Evolutionary conservation across 345 rosid species (phyloP).

Genomic region (Eucalyptus pumila): DNA sequence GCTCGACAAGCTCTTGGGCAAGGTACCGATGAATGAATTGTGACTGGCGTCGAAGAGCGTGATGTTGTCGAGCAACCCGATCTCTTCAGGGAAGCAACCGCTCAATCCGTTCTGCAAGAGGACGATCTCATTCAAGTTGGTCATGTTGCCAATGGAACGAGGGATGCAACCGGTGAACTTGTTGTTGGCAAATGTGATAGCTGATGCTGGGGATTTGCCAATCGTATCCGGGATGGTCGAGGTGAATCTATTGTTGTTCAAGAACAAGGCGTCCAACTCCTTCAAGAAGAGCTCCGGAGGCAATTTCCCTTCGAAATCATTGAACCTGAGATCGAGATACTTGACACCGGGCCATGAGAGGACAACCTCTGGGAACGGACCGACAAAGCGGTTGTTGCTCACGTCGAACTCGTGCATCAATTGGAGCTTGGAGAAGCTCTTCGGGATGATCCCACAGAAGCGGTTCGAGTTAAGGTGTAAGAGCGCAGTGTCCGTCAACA

Average conservation of each 20-base stretch:
- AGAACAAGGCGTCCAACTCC: slow-evolving; percentile 52
- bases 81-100: slow-evolving; percentile 69
- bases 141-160: slow-evolving; percentile 46
- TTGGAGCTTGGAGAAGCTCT: slow-evolving; percentile 26
- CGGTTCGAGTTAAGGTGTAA: slow-evolving; percentile 71
- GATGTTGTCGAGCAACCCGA: slow-evolving; percentile 34
- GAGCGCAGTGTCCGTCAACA: slow-evolving; percentile 44
- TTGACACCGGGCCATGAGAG: slow-evolving; percentile 41
- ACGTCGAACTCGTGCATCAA: slow-evolving; percentile 71
- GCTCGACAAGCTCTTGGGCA: slow-evolving; percentile 22
- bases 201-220: slow-evolving; percentile 45
- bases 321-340: slow-evolving; percentile 56
- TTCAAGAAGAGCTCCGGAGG: slow-evolving; percentile 39
- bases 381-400: slow-evolving; percentile 80
- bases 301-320: slow-evolving; percentile 62
- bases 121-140: slow-evolving; percentile 45
- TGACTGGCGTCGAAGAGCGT: slow-evolving; percentile 47
- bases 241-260: slow-evolving; percentile 71
- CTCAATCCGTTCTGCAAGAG: slow-evolving; percentile 38
- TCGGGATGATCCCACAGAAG: slow-evolving; percentile 74
- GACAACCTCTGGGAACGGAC: slow-evolving; percentile 44
- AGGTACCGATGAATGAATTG: slow-evolving; percentile 35
- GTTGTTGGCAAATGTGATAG: slow-evolving; percentile 60
- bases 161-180: slow-evolving; percentile 71
- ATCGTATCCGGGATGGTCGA: slow-evolving; percentile 49